phyloP scores from a whole-genome alignment of 345 rosid species.

The Odontarrhena argentea region DNA sequence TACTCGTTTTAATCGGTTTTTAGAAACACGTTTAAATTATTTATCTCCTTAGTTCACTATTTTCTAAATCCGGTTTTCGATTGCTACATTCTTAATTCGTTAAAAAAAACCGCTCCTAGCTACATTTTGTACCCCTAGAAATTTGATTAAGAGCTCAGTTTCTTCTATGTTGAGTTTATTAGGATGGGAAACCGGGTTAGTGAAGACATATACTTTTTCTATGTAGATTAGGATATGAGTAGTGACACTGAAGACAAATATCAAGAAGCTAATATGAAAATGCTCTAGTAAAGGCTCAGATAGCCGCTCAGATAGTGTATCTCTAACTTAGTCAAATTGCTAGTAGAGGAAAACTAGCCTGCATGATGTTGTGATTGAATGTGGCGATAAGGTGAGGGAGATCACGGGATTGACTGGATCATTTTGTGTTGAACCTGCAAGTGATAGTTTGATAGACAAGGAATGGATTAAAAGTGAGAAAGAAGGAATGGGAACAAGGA shows the following conservation, averaged over 20 bases:
- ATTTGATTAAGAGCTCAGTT: no score
- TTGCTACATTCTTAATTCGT: no score
- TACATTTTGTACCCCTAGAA: no score
- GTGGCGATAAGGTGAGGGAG: conserved; percentile 19
- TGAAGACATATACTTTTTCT: conserved; percentile 28
- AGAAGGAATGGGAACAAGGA: conserved; percentile 20
- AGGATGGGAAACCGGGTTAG: background rate
- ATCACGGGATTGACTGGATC: conserved; percentile 30
- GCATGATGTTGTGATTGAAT: conserved; percentile 20
- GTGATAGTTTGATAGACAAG: conserved; percentile 38
- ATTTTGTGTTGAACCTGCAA: conserved; percentile 28
- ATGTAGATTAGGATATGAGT: conserved; percentile 41
- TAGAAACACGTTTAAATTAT: no score
- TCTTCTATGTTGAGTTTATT: no score
- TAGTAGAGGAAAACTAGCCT: conserved; percentile 23
- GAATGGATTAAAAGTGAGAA: conserved; percentile 14
- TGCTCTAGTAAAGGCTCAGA: conserved; percentile 18
- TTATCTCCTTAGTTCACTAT: no score
- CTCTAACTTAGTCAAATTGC: no score
- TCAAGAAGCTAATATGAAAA: conserved; percentile 35
- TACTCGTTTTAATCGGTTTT: no score
- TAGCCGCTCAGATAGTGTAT: background rate
- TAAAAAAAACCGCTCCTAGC: no score
- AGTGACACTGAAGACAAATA: conserved; percentile 30
- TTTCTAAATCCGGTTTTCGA: no score